Evolutionary conservation across 2,329 filamentous ascomycete species (phyloP).

Genomic region (Phyllosticta paracitricarpa): DNA sequence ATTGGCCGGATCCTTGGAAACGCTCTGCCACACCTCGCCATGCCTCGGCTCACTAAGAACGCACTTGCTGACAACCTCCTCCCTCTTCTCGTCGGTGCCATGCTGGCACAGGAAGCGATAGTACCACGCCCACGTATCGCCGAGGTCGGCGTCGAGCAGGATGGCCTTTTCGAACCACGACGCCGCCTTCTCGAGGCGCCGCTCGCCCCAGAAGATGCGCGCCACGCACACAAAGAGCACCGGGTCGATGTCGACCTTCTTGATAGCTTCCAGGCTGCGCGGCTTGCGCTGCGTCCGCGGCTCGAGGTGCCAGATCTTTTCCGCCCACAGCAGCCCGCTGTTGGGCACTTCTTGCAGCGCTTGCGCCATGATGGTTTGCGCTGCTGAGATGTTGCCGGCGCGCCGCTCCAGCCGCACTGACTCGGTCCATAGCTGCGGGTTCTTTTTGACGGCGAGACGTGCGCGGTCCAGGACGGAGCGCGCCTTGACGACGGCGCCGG

Average conservation of each 20-base stretch:
- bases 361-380: constrained; percentile 85
- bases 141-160: constrained; percentile 72
- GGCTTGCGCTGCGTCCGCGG: constrained; percentile 85
- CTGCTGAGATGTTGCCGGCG: constrained; percentile 71
- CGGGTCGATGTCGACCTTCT: constrained; percentile 90
- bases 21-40: constrained; percentile 80
- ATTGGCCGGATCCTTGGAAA: constrained; percentile 80
- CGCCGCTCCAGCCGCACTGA: constrained; percentile 88
- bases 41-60: constrained; percentile 77
- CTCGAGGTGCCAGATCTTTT: constrained; percentile 93
- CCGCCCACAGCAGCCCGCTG: constrained; percentile 80
- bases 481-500: constrained; percentile 79
- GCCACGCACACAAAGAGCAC: constrained; percentile 84
- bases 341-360: constrained; percentile 85
- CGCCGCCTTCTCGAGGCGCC: constrained; percentile 84
- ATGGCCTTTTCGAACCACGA: constrained; percentile 98
- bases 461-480: constrained; percentile 89
- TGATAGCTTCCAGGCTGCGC: constrained; percentile 84
- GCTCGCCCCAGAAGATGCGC: constrained; percentile 91
- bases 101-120: constrained; percentile 88
- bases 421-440: constrained; percentile 78
- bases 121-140: constrained; percentile 98
- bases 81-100: constrained; percentile 86
- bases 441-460: constrained; percentile 77
- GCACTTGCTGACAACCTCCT: constrained; percentile 74